These are phyloP conservation scores for Osmanthus fragrans DNA, from an alignment of 257 asterid species.

Conservation along the genomic window DNA sequence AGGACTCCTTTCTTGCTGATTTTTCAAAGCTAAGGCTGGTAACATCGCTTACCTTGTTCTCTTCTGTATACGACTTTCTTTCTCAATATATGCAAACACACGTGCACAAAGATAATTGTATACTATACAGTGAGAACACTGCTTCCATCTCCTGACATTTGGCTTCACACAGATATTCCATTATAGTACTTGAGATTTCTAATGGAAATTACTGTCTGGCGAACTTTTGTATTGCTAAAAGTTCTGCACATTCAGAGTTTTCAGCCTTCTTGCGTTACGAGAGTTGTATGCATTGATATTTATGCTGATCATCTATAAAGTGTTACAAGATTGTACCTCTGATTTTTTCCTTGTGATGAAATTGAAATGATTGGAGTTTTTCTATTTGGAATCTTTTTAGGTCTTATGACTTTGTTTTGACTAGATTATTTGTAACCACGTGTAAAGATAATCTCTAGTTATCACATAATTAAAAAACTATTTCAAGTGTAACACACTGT, in stretches of 20 bases:
- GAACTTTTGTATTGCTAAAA: background rate
- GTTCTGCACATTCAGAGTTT: background rate
- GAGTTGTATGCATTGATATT: background rate
- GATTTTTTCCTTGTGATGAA: background rate
- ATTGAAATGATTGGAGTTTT: background rate
- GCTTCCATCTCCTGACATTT: conserved; percentile 1
- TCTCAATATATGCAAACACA: background rate
- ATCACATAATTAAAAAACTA: background rate
- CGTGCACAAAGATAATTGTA: background rate
- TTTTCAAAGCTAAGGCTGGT: conserved; percentile 86
- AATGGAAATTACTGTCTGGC: background rate
- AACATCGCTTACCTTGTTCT: conserved; percentile 15
- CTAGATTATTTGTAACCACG: background rate
- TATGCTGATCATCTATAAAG: background rate
- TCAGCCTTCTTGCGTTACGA: background rate
- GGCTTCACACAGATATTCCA: background rate
- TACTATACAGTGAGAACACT: background rate
- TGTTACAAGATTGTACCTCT: background rate
- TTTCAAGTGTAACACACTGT: background rate
- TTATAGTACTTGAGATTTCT: background rate
- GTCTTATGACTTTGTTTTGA: background rate
- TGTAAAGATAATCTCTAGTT: no score
- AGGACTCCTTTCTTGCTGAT: conserved; percentile 81
- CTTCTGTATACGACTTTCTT: background rate
- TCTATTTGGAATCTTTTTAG: background rate